Conservation (phyloP, 169 alveolate species). For the Pseudocohnilembus persalinus region DNA sequence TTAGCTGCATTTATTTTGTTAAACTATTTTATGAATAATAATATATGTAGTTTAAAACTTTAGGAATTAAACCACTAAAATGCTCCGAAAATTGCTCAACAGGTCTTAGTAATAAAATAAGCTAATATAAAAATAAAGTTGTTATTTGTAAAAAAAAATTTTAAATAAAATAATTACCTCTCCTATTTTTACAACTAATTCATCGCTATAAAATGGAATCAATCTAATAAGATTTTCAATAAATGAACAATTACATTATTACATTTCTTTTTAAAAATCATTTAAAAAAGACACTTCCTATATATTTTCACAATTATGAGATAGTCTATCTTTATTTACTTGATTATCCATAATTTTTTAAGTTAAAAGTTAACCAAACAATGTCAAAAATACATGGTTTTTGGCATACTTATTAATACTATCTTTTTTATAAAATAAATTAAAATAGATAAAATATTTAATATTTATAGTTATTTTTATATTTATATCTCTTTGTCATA, state of each 20-base stretch:
- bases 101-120: not conserved
- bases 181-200: not conserved
- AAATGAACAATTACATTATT: not conserved
- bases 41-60: not conserved
- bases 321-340: not conserved
- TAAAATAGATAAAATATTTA: no score
- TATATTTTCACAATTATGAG: not conserved
- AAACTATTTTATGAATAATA: no score
- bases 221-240: not conserved
- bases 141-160: not conserved
- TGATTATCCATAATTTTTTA: not conserved
- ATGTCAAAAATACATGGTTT: not conserved
- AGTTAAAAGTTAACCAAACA: not conserved
- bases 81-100: not conserved
- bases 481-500: not conserved
- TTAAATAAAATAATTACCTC: not conserved
- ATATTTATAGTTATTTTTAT: no score
- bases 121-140: not conserved
- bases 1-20: not conserved
- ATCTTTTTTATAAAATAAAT: no score
- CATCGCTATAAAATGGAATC: no score
- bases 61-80: not conserved
- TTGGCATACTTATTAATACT: no score
- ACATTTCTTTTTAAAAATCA: not conserved
- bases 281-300: not conserved